Conservation (phyloP, 2,329 filamentous ascomycete genomes). For the Aspergillus cejpii region DNA sequence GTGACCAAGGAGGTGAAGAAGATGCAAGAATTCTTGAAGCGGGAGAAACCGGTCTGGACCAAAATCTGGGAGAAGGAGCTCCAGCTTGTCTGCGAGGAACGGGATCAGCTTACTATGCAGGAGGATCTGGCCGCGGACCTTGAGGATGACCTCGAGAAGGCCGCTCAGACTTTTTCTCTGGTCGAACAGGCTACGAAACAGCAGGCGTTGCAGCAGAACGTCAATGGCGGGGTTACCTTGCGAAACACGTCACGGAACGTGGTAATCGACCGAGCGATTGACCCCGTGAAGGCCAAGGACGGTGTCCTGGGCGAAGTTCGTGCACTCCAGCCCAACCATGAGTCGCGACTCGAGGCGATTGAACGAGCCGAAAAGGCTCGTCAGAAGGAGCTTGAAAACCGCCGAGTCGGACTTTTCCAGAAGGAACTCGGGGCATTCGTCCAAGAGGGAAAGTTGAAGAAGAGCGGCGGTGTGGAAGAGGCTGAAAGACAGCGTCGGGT, state of each 20-base stretch:
- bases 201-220: constrained; percentile 65
- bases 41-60: constrained; percentile 94
- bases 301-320: constrained; percentile 87
- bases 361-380: constrained; percentile 91
- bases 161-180: constrained; percentile 82
- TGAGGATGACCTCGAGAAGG: constrained; percentile 91
- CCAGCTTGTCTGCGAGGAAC: constrained; percentile 89
- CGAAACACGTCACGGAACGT: constrained; percentile 49
- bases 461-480: constrained; percentile 91
- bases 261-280: constrained; percentile 48
- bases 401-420: constrained; percentile 68
- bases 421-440: constrained; percentile 82
- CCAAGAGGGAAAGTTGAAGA: constrained; percentile 84
- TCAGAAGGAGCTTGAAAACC: constrained; percentile 76
- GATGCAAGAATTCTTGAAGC: constrained; percentile 84
- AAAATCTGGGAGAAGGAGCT: constrained; percentile 99
- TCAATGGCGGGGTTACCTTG: constrained; percentile 37
- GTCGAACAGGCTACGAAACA: constrained; percentile 98
- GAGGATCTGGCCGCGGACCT: constrained; percentile 91
- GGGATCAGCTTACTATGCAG: constrained; percentile 90
- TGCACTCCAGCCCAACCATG: constrained; percentile 88
- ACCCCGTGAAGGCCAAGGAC: constrained; percentile 80
- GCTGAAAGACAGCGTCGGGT: constrained; percentile 74
- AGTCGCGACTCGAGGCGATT: constrained; percentile 86
- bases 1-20: constrained; percentile 84